These are phyloP conservation scores for Talaromyces amestolkiae DNA, from an alignment of 2,329 filamentous ascomycete species.

Conservation along the genomic window DNA sequence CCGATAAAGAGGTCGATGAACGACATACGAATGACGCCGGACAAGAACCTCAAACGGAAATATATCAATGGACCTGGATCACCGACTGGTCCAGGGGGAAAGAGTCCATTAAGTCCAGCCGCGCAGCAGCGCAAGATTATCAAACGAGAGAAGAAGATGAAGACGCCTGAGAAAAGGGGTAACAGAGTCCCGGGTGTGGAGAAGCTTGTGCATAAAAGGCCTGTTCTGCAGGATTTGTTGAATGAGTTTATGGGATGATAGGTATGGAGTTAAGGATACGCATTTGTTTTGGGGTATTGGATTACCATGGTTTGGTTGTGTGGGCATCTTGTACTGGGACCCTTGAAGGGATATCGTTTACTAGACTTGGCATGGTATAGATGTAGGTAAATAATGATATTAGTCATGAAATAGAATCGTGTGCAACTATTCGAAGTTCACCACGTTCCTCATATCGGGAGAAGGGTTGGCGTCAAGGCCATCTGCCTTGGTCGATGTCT, in stretches of 20 bases:
- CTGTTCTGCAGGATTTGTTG: slow-evolving; percentile 72
- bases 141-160: slow-evolving; percentile 37
- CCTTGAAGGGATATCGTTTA: too few species aligned
- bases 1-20: slow-evolving; percentile 15
- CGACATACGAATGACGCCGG: slow-evolving; percentile 16
- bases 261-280: not conserved
- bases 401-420: not conserved
- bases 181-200: slow-evolving; percentile 51
- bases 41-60: slow-evolving; percentile 23
- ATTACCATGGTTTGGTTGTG: not conserved
- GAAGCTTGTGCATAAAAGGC: slow-evolving; percentile 62
- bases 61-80: slow-evolving; percentile 10
- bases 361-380: not conserved
- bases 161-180: slow-evolving; percentile 59
- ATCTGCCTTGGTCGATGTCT: too few species aligned
- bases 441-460: too few species aligned
- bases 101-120: slow-evolving; percentile 33
- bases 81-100: slow-evolving; percentile 11
- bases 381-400: not conserved
- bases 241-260: slow-evolving; percentile 57
- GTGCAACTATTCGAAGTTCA: too few species aligned
- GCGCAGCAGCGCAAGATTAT: slow-evolving; percentile 35
- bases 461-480: too few species aligned
- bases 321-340: not conserved
- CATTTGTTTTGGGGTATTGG: not conserved